phyloP scores from a whole-genome alignment of 2,329 filamentous ascomycete species.

The Monilinia laxa region DNA sequence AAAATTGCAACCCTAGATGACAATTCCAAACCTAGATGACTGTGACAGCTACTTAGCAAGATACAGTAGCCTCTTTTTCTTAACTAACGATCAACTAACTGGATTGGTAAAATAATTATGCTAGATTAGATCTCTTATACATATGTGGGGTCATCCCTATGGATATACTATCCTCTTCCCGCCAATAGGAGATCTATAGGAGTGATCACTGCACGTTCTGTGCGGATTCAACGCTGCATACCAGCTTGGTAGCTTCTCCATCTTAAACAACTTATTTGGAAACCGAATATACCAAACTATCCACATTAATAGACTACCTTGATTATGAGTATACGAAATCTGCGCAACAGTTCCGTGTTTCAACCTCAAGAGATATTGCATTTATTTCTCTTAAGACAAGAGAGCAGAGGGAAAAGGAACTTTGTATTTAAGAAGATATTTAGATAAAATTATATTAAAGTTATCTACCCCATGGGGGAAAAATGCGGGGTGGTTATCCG shows the following conservation, averaged over 20 bases:
- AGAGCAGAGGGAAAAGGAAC: background rate
- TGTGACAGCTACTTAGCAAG: background rate
- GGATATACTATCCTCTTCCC: background rate
- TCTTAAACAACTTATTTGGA: background rate
- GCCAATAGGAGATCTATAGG: background rate
- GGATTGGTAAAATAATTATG: background rate
- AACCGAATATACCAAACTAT: background rate
- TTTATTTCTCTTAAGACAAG: too few species aligned
- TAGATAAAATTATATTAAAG: background rate
- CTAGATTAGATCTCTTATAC: background rate
- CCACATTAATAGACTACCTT: too few species aligned
- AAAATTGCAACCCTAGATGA: background rate
- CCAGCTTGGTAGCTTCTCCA: background rate
- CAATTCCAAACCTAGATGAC: background rate
- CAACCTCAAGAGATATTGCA: too few species aligned
- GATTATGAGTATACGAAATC: background rate
- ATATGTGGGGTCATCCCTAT: background rate
- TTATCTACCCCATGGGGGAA: background rate
- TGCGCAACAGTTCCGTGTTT: background rate
- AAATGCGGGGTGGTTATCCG: background rate
- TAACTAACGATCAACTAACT: background rate
- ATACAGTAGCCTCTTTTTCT: background rate
- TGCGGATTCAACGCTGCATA: background rate
- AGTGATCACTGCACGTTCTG: background rate
- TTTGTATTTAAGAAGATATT: background rate